phyloP scores from a whole-genome alignment of 768 basidiomycete genomes.

The Lyophyllum semitale region DNA sequence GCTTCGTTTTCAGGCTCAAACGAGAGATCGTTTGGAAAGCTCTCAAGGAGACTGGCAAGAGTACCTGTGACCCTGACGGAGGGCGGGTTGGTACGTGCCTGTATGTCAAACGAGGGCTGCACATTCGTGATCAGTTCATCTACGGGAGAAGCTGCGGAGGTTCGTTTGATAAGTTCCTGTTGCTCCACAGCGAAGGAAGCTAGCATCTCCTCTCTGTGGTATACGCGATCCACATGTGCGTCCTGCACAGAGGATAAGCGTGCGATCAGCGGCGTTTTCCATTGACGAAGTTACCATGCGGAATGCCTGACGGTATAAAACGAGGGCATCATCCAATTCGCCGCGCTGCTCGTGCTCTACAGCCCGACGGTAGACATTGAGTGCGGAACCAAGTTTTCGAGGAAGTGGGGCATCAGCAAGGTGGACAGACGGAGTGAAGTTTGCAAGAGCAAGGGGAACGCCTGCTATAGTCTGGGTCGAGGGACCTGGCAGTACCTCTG shows the following conservation, averaged over 20 bases:
- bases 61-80: slow-evolving; percentile 32
- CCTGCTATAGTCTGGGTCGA: slow-evolving; percentile 20
- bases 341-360: slow-evolving; percentile 74
- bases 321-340: slow-evolving; percentile 73
- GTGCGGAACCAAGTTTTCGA: slow-evolving; percentile 45
- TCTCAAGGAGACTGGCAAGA: slow-evolving; percentile 48
- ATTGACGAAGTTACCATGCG: slow-evolving; percentile 43
- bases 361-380: slow-evolving; percentile 70
- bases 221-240: slow-evolving; percentile 73
- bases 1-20: slow-evolving; percentile 76
- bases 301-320: slow-evolving; percentile 80
- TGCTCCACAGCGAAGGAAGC: slow-evolving; percentile 32
- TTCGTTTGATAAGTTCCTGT: slow-evolving; percentile 13
- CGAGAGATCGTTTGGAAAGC: slow-evolving; percentile 47
- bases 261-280: not conserved
- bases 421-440: slow-evolving; percentile 24
- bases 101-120: slow-evolving; percentile 27
- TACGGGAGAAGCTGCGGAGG: slow-evolving; percentile 11
- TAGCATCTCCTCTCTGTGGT: slow-evolving; percentile 58
- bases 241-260: slow-evolving; percentile 36
- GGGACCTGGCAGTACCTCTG: slow-evolving; percentile 13
- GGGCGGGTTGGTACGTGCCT: slow-evolving; percentile 18
- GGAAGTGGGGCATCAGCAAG: slow-evolving; percentile 30
- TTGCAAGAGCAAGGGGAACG: slow-evolving; percentile 14
- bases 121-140: slow-evolving; percentile 29